Base-by-base conservation (phyloP, 2,329 filamentous ascomycete genomes). In the Diaporthe ampelina region DNA sequence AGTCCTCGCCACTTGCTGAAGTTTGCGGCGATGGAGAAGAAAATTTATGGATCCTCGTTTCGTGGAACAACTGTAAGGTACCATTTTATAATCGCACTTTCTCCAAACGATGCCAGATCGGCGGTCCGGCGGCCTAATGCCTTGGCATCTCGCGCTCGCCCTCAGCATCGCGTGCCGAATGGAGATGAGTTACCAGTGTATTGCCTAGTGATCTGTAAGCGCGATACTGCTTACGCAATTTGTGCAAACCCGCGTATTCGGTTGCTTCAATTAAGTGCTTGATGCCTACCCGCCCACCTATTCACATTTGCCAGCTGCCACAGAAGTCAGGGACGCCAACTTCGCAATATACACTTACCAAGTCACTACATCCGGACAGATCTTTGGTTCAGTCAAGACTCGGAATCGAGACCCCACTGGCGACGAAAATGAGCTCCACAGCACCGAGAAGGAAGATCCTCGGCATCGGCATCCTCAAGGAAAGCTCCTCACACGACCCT, bases 401-500 rank as follows among this genome's bases (percentile, higher is more conserved):
- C 9, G 8, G 9, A 17, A n/a, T n/a, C 21, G 10, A 35, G 1
- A 17, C 3, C 10, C 24, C n/a, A 2, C 24, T 17, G 17, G 29
- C 17, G 35, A 7, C 4, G 7, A 65, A n/a, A 15, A 70, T 70
- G 52, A 13, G 21, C 37, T n/a, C 37, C 24, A 7, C 37, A 29
- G 9, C 37, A 43, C n/a, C 37, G 37, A 70, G 29, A 21, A 43
- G 37, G 17, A 65, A 50, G 59, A 71, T 71, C 29, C 69, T 71
- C 40, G 69, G 69, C n/a, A 71, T 71, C 19, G 69, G 69, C 32
- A 71, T 71, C 40, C 54, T 71, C 40, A 71, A 71, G 45, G 52
- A 71, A 35, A 50, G 26, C 37, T 71, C 56, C 19, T 32, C 19
- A 11, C 69, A 61, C 9, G 56, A 71, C 35, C 56, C 69, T 8